A percentile compares a stretch with the other conserved stretches of the same genome.
These are phyloP conservation scores for Stevia rebaudiana DNA, from an alignment of 140 eudicot genomes.

Conservation along the genomic window DNA sequence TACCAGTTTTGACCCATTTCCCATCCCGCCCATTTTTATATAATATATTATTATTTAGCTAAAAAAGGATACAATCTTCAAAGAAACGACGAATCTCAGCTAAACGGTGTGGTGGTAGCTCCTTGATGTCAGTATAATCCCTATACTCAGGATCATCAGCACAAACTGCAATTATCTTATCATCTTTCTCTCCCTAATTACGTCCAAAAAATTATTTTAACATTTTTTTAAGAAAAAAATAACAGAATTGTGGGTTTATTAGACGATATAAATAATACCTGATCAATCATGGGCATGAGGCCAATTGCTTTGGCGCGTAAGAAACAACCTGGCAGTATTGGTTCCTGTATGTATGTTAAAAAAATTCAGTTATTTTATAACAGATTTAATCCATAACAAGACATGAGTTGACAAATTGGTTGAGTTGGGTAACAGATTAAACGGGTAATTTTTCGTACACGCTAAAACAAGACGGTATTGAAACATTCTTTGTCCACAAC, in stretches of 20 bases:
- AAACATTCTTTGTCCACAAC: background rate
- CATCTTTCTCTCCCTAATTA: constrained; percentile 76
- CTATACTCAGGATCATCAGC: constrained; percentile 90
- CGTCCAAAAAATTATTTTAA: background rate
- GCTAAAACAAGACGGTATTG: background rate
- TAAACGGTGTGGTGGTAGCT: constrained; percentile 91
- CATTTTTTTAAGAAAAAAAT: constrained; percentile 6
- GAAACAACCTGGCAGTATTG: constrained; percentile 86
- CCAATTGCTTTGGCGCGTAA: constrained; percentile 90
- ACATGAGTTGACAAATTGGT: background rate
- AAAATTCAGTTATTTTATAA: background rate
- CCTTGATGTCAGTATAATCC: constrained; percentile 66
- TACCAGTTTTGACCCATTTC: background rate
- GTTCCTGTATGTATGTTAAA: constrained; percentile 49
- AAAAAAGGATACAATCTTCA: constrained; percentile 79
- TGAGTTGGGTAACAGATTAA: background rate
- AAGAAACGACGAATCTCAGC: constrained; percentile 93
- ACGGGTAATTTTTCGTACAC: background rate
- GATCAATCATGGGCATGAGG: constrained; percentile 98
- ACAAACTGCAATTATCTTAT: constrained; percentile 88
- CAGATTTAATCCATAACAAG: background rate
- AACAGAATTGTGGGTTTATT: background rate
- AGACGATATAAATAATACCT: constrained; percentile 54
- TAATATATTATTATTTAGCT: background rate
- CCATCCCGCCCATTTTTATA: background rate